Conservation (phyloP, 177 flowering plant species). For the Vitis hybrid region DNA sequence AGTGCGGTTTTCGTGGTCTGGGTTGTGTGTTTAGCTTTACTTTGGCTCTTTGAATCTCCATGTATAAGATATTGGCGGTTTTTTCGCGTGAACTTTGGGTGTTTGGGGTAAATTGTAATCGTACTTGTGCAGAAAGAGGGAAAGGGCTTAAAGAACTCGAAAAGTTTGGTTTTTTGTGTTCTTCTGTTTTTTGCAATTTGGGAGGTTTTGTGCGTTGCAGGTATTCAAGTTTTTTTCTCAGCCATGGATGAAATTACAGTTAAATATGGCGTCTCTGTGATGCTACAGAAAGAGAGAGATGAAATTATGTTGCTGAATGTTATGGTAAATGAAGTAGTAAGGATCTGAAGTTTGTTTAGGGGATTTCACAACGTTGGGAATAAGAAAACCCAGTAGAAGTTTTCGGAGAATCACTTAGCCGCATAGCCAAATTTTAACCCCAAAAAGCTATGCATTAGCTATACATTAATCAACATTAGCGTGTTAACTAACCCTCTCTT, state of each 20-base stretch:
- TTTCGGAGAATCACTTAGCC: no score
- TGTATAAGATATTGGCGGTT: background rate
- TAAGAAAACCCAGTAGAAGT: no score
- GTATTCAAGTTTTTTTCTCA: background rate
- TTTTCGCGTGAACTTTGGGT: background rate
- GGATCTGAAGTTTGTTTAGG: no score
- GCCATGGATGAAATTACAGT: background rate
- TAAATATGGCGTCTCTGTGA: background rate
- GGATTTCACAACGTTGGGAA: no score
- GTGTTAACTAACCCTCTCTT: no score
- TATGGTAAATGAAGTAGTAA: no score
- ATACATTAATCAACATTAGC: no score
- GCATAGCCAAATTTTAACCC: no score
- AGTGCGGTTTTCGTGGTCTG: background rate
- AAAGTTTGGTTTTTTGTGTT: background rate
- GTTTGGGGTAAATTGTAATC: background rate
- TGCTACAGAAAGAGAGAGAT: background rate
- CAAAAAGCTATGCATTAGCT: no score
- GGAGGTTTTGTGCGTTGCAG: background rate
- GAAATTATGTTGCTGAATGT: no score
- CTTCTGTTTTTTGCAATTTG: background rate
- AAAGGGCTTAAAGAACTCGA: background rate
- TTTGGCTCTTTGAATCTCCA: background rate
- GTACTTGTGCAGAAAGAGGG: background rate
- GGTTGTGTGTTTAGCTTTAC: no score